A percentile compares a stretch with the other conserved stretches of the same genome.
Conservation (phyloP, 179 eudicot species). For the Vitellaria paradoxa region DNA sequence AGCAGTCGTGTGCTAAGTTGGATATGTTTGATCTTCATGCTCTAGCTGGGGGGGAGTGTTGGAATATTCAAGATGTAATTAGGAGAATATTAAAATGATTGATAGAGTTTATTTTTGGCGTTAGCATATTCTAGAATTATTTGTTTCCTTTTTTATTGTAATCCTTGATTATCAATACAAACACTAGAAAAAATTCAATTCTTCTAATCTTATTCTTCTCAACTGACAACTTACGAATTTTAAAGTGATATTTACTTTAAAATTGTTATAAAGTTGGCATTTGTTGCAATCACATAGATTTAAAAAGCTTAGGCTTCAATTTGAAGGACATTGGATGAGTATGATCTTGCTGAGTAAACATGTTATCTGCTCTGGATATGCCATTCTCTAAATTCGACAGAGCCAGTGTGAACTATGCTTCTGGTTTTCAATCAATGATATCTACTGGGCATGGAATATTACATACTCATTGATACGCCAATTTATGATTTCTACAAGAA, state of each 20-base stretch:
- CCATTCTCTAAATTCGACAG: background rate
- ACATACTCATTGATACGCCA: background rate
- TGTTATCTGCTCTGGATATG: background rate
- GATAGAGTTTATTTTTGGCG: no score
- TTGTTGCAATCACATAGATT: background rate
- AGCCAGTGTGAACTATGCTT: background rate
- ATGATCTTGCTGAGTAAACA: background rate
- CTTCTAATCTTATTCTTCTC: no score
- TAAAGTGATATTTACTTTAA: background rate
- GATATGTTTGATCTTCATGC: no score
- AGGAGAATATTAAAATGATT: no score
- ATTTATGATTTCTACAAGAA: background rate
- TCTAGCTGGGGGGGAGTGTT: no score
- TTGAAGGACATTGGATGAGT: background rate
- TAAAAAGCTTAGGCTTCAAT: background rate
- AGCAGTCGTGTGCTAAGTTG: no score
- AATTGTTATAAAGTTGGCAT: background rate
- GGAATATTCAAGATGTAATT: no score
- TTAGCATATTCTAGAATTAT: no score
- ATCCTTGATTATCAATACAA: no score
- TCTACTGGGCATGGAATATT: background rate
- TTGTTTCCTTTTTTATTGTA: no score
- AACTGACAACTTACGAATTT: no score
- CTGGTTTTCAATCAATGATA: background rate
- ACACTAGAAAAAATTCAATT: no score